Evolutionary conservation across 2,329 filamentous ascomycete genomes (phyloP).

Genomic region (Aspergillus candidus): DNA sequence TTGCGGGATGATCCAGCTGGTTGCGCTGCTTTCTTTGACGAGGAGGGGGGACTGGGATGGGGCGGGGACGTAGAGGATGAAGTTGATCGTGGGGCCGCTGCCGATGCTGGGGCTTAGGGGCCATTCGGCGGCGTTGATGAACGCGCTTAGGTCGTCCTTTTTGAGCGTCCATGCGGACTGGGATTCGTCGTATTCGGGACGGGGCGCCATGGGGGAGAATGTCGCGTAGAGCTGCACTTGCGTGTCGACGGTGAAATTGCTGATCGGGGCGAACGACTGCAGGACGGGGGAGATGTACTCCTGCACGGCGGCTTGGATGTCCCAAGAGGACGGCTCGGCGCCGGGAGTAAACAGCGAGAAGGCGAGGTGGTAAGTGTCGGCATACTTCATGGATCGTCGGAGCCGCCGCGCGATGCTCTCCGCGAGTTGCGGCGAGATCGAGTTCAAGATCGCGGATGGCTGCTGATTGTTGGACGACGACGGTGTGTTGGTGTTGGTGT

Average conservation of each 20-base stretch:
- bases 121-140: conserved; percentile 98
- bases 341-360: conserved; percentile 89
- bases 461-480: conserved; percentile 19
- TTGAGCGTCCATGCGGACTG: conserved; percentile 62
- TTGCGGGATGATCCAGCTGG: conserved; percentile 90
- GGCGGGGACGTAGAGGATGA: conserved; percentile 82
- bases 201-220: conserved; percentile 56
- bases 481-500: conserved; percentile 17
- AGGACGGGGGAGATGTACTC: conserved; percentile 79
- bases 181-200: conserved; percentile 49
- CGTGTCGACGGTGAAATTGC: conserved; percentile 92
- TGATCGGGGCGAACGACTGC: conserved; percentile 70
- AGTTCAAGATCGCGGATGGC: conserved; percentile 30
- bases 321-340: conserved; percentile 76
- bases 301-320: conserved; percentile 74
- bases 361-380: conserved; percentile 88
- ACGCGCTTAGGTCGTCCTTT: conserved; percentile 83
- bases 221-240: conserved; percentile 90
- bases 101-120: conserved; percentile 91
- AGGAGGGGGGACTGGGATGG: conserved; percentile 56
- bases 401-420: conserved; percentile 61
- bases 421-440: conserved; percentile 44
- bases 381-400: conserved; percentile 81
- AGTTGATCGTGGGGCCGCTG: conserved; percentile 88
- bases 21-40: conserved; percentile 55